These are phyloP conservation scores for Panicum hallii DNA, from an alignment of 202 grass and related monocot genomes.

Conservation along the genomic window DNA sequence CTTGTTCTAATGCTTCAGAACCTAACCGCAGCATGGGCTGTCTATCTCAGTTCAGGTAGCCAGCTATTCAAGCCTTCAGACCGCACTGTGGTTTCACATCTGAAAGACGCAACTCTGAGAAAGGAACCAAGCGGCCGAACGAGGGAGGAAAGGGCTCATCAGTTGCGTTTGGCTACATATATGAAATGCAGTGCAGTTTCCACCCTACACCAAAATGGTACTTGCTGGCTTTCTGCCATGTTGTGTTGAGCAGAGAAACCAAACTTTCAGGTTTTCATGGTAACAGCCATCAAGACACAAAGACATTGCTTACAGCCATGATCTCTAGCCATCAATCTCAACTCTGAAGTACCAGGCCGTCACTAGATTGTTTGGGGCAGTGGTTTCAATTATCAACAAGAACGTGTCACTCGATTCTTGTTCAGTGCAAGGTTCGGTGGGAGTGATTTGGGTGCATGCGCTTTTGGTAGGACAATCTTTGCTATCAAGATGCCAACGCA, in stretches of 20 bases:
- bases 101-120: not conserved
- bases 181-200: not conserved
- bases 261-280: not conserved
- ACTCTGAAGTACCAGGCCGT: not conserved
- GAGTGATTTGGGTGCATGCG: not conserved
- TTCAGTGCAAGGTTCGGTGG: not conserved
- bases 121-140: not conserved
- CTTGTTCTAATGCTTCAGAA: constrained; percentile 22
- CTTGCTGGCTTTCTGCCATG: not conserved
- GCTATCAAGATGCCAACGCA: not conserved
- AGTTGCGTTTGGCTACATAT: not conserved
- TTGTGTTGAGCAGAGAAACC: not conserved
- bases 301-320: not conserved
- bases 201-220: not conserved
- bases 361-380: not conserved
- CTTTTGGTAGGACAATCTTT: constrained; percentile 24
- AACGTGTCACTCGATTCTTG: not conserved
- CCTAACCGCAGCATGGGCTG: constrained; percentile 5
- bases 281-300: not conserved
- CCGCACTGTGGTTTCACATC: not conserved
- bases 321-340: not conserved
- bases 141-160: not conserved
- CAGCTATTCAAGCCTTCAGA: not conserved
- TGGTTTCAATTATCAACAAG: constrained; percentile 4
- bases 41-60: not conserved